A percentile compares a stretch with the other conserved stretches of the same genome.
phyloP scores from a whole-genome alignment of 2,329 filamentous ascomycete species.

The Coleophoma crateriformis region DNA sequence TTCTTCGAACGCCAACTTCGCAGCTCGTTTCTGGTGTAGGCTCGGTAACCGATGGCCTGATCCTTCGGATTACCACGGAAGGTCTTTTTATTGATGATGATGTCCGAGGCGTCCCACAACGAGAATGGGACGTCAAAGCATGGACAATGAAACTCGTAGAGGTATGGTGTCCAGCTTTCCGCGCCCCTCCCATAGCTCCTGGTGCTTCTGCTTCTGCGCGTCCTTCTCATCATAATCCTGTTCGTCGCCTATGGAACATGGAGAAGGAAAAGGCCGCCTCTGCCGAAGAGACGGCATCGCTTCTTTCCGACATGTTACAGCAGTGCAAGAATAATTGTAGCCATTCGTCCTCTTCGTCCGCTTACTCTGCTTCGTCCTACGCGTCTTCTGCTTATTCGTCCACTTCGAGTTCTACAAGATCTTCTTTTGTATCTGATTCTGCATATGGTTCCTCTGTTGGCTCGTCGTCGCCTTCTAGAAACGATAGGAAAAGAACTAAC shows the following conservation, averaged over 20 bases:
- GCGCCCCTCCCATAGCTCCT: constrained; percentile 26
- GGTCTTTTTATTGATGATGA: constrained; percentile 98
- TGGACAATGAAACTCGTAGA: constrained; percentile 95
- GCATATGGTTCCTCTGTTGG: constrained; percentile 22
- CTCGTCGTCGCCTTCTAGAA: constrained; percentile 14
- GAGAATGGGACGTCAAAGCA: constrained; percentile 97
- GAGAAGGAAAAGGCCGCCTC: constrained; percentile 32
- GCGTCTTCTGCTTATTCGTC: constrained; percentile 31
- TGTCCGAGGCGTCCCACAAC: constrained; percentile 81
- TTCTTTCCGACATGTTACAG: constrained; percentile 55
- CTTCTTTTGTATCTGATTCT: constrained; percentile 20
- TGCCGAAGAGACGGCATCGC: constrained; percentile 62
- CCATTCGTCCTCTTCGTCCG: constrained; percentile 35
- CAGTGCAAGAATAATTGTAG: constrained; percentile 61
- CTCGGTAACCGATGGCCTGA: constrained; percentile 83
- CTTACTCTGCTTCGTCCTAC: constrained; percentile 31
- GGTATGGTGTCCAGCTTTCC: constrained; percentile 72
- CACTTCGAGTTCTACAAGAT: constrained; percentile 13
- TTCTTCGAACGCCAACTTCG: constrained; percentile 81
- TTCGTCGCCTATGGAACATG: constrained; percentile 31
- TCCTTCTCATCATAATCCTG: constrained; percentile 26
- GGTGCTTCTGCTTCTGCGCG: constrained; percentile 35
- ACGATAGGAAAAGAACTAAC: constrained; percentile 16
- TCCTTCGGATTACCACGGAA: constrained; percentile 87
- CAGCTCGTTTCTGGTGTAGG: constrained; percentile 82